A percentile compares a stretch with the other conserved stretches of the same genome.
Evolutionary conservation across 139 green algal genomes (phyloP).

Genomic region (Ettlia oleoabundans): DNA sequence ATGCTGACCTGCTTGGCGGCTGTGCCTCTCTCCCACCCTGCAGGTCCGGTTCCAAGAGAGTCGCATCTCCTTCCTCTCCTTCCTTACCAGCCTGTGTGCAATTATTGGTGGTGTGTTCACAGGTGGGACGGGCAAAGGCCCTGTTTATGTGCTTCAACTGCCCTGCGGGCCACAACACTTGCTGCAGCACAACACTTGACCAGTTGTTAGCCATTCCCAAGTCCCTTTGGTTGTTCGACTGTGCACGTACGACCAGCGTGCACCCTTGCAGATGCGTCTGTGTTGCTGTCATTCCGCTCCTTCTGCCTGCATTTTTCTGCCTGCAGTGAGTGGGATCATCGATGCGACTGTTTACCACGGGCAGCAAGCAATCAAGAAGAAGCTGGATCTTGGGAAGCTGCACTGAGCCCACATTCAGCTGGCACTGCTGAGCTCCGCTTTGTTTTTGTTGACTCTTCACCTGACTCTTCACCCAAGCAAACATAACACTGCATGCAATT

Average conservation of each 20-base stretch:
- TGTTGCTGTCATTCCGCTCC: too few relatives aligned
- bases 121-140: not conserved
- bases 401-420: too few relatives aligned
- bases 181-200: too few relatives aligned
- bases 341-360: slow-evolving; percentile 91
- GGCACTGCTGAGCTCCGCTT: too few relatives aligned
- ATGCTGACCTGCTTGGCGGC: too few relatives aligned
- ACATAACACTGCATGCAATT: too few relatives aligned
- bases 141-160: too few relatives aligned
- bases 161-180: not conserved
- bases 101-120: slow-evolving; percentile 99
- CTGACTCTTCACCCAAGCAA: too few relatives aligned
- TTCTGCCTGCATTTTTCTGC: not conserved
- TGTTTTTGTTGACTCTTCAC: too few relatives aligned
- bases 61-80: slow-evolving; percentile 84
- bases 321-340: slow-evolving; percentile 86
- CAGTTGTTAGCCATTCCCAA: too few relatives aligned
- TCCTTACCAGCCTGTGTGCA: slow-evolving; percentile 93
- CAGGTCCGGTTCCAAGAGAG: slow-evolving; percentile 81
- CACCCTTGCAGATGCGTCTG: not conserved
- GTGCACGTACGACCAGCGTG: too few relatives aligned
- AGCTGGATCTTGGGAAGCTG: slow-evolving; percentile 96
- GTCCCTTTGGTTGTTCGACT: too few relatives aligned
- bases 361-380: slow-evolving; percentile 86
- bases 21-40: not conserved